A percentile compares a stretch with the other conserved stretches of the same genome.
phyloP scores from a whole-genome alignment of 495 filamentous ascomycete species.

The Trichoderma parareesei region DNA sequence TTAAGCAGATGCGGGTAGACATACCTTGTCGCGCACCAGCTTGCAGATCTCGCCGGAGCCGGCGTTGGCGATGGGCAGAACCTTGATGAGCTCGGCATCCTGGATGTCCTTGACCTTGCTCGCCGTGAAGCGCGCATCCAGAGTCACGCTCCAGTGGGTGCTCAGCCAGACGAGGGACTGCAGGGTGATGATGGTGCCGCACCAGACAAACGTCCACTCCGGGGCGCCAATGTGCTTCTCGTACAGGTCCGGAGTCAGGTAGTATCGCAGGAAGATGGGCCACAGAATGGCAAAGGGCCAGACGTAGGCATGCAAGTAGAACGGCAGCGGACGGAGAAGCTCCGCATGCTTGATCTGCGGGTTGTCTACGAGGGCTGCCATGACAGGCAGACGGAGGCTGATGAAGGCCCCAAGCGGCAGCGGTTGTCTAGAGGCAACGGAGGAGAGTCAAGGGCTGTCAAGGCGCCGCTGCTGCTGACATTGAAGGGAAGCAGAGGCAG shows the following conservation, averaged over 20 bases:
- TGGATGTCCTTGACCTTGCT: constrained; percentile 60
- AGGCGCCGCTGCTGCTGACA: neutral
- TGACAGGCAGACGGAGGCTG: constrained; percentile 6
- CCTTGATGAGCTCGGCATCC: constrained; percentile 83
- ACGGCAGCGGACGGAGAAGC: constrained; percentile 79
- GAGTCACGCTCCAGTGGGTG: constrained; percentile 92
- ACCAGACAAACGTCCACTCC: constrained; percentile 97
- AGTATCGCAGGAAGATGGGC: constrained; percentile 82
- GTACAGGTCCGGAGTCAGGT: constrained; percentile 74
- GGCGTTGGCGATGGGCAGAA: constrained; percentile 84
- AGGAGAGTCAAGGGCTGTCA: too few relatives aligned
- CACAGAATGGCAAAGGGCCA: constrained; percentile 89
- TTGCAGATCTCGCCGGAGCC: constrained; percentile 83
- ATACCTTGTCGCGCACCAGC: constrained; percentile 63
- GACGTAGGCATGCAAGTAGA: constrained; percentile 75
- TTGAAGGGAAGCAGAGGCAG: neutral
- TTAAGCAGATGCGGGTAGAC: constrained; percentile 15
- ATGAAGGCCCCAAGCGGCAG: neutral
- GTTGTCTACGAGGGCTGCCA: constrained; percentile 68
- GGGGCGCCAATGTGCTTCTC: constrained; percentile 76
- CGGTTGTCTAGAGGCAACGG: too few relatives aligned
- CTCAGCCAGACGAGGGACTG: constrained; percentile 91
- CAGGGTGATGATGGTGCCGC: constrained; percentile 73
- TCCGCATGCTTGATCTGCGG: constrained; percentile 80
- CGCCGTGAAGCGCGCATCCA: constrained; percentile 75